phyloP scores from a whole-genome alignment of 441 rosid species.

The Gossypium davidsonii region DNA sequence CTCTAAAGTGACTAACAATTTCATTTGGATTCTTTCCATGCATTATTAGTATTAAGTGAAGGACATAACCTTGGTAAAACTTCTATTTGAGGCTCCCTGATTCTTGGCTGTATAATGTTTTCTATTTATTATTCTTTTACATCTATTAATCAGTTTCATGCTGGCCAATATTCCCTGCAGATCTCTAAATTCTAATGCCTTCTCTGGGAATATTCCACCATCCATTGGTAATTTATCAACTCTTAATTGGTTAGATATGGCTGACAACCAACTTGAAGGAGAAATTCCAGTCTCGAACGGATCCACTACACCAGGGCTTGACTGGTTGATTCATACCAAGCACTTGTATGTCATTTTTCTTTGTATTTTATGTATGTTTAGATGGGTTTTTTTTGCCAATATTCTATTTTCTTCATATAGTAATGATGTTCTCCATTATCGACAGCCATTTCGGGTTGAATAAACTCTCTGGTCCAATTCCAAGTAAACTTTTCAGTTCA shows the following conservation, averaged over 20 bases:
- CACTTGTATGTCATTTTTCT: constrained; percentile 57
- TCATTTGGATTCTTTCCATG: neutral
- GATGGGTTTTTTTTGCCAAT: neutral
- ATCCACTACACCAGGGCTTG: constrained; percentile 59
- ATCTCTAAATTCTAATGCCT: constrained; percentile 58
- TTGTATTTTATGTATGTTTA: neutral
- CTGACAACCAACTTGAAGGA: constrained; percentile 67
- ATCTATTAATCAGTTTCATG: neutral
- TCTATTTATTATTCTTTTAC: neutral
- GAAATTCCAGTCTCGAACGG: constrained; percentile 60
- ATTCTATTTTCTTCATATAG: neutral
- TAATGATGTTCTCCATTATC: neutral
- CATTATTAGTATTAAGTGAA: neutral
- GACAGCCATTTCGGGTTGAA: constrained; percentile 16
- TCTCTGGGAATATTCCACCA: constrained; percentile 59
- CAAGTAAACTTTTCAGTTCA: constrained; percentile 9
- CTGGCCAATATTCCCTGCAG: constrained; percentile 33
- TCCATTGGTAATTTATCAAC: constrained; percentile 57
- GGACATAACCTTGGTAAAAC: neutral
- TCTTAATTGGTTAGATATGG: constrained; percentile 72
- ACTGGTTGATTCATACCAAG: constrained; percentile 43
- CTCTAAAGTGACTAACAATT: neutral
- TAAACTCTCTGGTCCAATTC: constrained; percentile 8
- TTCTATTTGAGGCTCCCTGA: neutral
- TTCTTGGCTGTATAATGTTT: neutral